phyloP scores from a whole-genome alignment of 192 early-diverging fungal species.

The Geosiphon pyriformis region DNA sequence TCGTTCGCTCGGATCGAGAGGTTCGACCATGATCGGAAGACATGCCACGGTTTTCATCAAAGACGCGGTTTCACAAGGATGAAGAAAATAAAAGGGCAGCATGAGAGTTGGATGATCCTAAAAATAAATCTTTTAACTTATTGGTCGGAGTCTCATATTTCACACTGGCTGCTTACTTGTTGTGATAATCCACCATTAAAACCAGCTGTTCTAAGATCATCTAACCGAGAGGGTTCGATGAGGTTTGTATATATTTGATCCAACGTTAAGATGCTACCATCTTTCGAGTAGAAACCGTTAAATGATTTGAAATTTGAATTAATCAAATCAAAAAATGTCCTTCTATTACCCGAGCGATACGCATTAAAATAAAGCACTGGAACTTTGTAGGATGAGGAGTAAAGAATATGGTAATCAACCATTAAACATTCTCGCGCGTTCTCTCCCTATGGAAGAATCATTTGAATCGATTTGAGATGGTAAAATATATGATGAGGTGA shows the following conservation, averaged over 20 bases:
- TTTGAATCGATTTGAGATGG: background rate
- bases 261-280: conserved; percentile 32
- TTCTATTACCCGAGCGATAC: conserved; percentile 37
- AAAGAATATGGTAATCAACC: conserved; percentile 54
- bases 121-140: conserved; percentile 7
- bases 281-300: conserved; percentile 7
- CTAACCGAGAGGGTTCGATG: conserved; percentile 28
- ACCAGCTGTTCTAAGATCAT: conserved; percentile 29
- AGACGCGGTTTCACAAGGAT: conserved; percentile 57
- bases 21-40: background rate
- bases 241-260: conserved; percentile 42
- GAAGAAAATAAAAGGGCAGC: conserved; percentile 53
- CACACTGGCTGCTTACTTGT: conserved; percentile 30
- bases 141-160: conserved; percentile 4
- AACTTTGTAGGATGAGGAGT: conserved; percentile 51
- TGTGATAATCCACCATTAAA: conserved; percentile 39
- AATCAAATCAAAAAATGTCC: background rate
- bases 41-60: conserved; percentile 38
- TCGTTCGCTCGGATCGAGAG: background rate
- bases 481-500: background rate
- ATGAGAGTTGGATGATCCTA: conserved; percentile 54
- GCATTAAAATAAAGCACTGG: conserved; percentile 59
- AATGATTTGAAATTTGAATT: background rate
- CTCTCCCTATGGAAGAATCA: no score
- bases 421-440: conserved; percentile 30